Conservation (phyloP, 176 grass and related monocot species). For the Rhynchospora breviuscula region DNA sequence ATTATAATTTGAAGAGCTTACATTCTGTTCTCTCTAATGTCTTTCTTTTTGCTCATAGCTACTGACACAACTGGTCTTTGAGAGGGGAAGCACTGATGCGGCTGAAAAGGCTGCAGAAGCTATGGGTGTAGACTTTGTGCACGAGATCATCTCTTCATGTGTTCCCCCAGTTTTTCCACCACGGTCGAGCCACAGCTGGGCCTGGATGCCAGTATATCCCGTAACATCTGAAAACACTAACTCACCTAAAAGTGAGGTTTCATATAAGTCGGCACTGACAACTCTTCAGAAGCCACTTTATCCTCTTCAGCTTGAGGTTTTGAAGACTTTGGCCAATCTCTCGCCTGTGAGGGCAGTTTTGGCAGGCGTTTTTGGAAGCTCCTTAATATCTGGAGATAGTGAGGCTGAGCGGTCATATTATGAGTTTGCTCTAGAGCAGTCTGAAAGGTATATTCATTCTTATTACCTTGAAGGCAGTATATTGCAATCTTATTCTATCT, state of each 20-base stretch:
- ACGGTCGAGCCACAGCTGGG: constrained; percentile 84
- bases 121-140: constrained; percentile 91
- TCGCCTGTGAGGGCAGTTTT: constrained; percentile 92
- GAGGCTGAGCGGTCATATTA: constrained; percentile 83
- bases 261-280: constrained; percentile 39
- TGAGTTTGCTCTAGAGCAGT: constrained; percentile 94
- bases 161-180: constrained; percentile 93
- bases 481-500: neutral
- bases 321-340: constrained; percentile 73
- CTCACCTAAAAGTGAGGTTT: constrained; percentile 42
- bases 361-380: constrained; percentile 89
- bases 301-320: constrained; percentile 81
- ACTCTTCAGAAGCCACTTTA: constrained; percentile 56
- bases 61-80: constrained; percentile 91
- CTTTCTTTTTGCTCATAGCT: constrained; percentile 48
- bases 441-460: constrained; percentile 65
- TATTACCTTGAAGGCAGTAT: neutral
- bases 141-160: constrained; percentile 86
- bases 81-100: constrained; percentile 80
- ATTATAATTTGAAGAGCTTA: neutral
- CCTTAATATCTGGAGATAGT: constrained; percentile 58
- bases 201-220: constrained; percentile 76
- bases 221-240: constrained; percentile 31
- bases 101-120: constrained; percentile 86
- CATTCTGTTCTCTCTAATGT: neutral